phyloP scores from a whole-genome alignment of 345 rosid species.

The Aegle marmelos region DNA sequence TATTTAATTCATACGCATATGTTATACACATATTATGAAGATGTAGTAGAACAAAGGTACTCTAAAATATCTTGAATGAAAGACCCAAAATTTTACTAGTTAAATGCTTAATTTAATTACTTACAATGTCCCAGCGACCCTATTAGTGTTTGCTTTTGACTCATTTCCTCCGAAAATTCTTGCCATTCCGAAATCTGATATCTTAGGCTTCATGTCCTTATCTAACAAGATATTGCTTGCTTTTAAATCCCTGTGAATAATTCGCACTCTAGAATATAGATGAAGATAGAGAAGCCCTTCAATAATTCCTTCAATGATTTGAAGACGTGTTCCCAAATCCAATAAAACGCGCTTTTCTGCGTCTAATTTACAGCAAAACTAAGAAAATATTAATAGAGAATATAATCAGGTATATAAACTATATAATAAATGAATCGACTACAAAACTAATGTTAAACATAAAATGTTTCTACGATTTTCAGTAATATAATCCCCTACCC shows the following conservation, averaged over 20 bases:
- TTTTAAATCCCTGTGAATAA: conserved; percentile 9
- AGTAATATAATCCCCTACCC: too few species aligned
- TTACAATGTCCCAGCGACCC: conserved; percentile 9
- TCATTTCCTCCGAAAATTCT: background rate
- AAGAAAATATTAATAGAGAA: too few species aligned
- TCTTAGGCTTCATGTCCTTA: background rate
- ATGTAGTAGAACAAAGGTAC: too few species aligned
- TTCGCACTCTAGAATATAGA: conserved; percentile 3
- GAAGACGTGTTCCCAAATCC: conserved; percentile 17
- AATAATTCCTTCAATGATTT: conserved; percentile 13
- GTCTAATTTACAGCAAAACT: background rate
- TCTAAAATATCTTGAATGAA: too few species aligned
- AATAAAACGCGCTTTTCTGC: background rate
- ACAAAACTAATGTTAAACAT: too few species aligned
- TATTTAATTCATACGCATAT: too few species aligned
- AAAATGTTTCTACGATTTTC: too few species aligned
- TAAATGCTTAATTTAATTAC: background rate
- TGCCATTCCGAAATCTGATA: conserved; percentile 12
- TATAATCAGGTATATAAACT: too few species aligned
- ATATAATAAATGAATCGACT: too few species aligned
- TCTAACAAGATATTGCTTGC: background rate
- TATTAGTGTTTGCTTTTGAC: background rate
- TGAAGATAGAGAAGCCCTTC: conserved; percentile 18
- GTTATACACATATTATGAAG: too few species aligned
- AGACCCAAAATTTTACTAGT: background rate